Evolutionary conservation across 2,329 filamentous ascomycete genomes (phyloP), one percentile per base, ranked within the genome.

Genomic region (Fusarium pseudograminearum): DNA sequence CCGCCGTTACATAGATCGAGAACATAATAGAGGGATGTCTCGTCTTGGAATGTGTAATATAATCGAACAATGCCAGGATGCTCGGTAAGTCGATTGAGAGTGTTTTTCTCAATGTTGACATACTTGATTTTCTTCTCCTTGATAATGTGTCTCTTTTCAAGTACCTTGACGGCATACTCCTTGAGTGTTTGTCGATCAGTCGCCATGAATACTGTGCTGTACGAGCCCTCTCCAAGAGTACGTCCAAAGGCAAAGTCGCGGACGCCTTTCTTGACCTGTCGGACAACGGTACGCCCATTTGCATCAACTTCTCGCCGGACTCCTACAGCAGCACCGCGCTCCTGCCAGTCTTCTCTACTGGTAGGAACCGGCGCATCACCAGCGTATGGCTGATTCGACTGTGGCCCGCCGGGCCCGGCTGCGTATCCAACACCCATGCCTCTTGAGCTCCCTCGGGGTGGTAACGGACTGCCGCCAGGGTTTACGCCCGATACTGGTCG

Each of bases 91-190:
- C 96, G 90, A 78, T 99, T 99, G 58, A 99, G 85, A 0, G 96
- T 98, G 81, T 99, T 95, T 83, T 98, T 98, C 81, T 99, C 96
- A 75, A 99, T 99, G 81, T 98, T 99, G 80, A 99, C 96, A 77
- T 99, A 99, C 85, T 99, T 99, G 76, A 99, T 97, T 86, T 99
- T 99, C 81, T 97, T 98, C 82, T 99, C 96, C 81, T 98, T 99
- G 85, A 99, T 99, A 77, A 99, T 99, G 80, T 99, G 96, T 75
- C 94, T 89, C 82, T 99, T 99, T 81, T 99, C 96, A 47, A 99
- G 87, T 18, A 99, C 95, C 80, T 99, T 99, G 82, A 99, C 94
- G 28, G 96, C 96, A 77, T 98, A 98, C 79, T 99, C 95, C 76
- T 97, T 97, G 61, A 97, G 83, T 2, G 93, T 97, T 79, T 97